Evolutionary conservation across 148 eudicot genomes (phyloP).

Genomic region (Rhododendron simsii): DNA sequence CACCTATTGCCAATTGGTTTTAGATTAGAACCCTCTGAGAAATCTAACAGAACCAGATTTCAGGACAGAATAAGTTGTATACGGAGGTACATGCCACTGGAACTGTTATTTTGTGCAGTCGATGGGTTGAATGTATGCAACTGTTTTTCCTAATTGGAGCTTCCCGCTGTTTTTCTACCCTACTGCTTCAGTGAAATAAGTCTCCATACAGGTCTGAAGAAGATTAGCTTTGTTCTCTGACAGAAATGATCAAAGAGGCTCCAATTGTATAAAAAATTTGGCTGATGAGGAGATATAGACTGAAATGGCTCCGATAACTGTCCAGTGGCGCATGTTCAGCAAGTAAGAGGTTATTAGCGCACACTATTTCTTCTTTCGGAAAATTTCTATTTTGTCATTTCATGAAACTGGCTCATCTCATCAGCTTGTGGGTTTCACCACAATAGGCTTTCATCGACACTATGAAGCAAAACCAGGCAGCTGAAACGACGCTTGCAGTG

Average conservation of each 20-base stretch:
- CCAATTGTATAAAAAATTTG: neutral
- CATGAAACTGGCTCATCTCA: too few relatives aligned
- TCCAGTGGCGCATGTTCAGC: too few relatives aligned
- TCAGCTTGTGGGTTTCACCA: too few relatives aligned
- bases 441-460: too few relatives aligned
- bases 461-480: too few relatives aligned
- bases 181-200: neutral
- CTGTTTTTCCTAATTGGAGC: neutral
- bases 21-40: too few relatives aligned
- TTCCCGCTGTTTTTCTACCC: neutral
- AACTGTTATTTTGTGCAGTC: neutral
- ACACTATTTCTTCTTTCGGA: too few relatives aligned
- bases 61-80: neutral
- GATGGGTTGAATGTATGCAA: neutral
- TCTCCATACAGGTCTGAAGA: too few relatives aligned
- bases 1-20: too few relatives aligned
- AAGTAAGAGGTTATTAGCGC: too few relatives aligned
- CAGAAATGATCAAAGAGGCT: neutral
- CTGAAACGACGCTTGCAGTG: too few relatives aligned
- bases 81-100: neutral
- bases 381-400: too few relatives aligned
- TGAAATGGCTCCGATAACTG: slow-evolving; percentile 67
- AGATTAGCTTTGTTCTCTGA: neutral
- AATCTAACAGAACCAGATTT: neutral
- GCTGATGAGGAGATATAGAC: slow-evolving; percentile 79